phyloP scores from a whole-genome alignment of 2,329 filamentous ascomycete species.

The Leptographium radiaticola region DNA sequence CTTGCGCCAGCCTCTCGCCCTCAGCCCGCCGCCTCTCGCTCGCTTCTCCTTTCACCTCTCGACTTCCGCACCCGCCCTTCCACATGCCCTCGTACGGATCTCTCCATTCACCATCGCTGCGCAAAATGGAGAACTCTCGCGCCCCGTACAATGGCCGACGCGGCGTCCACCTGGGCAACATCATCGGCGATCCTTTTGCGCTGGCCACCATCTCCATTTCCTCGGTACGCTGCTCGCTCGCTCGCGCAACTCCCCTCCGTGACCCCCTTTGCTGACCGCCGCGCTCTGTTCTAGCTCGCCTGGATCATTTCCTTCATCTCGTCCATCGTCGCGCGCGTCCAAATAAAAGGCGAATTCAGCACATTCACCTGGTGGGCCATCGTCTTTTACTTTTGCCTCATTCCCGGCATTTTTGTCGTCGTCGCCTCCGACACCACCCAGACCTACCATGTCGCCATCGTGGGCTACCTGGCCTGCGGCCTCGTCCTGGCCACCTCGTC shows the following conservation, averaged over 20 bases:
- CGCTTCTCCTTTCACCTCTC: neutral
- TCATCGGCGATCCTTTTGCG: conserved; percentile 91
- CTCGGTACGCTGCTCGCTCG: conserved; percentile 51
- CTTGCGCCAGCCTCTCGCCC: neutral
- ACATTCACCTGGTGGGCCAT: conserved; percentile 89
- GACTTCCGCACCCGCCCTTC: conserved; percentile 15
- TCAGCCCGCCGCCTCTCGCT: neutral
- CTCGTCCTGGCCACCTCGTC: conserved; percentile 76
- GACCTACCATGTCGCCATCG: conserved; percentile 84
- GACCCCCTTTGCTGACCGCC: neutral
- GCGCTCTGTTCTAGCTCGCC: conserved; percentile 50
- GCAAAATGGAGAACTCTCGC: conserved; percentile 66
- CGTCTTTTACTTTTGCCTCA: conserved; percentile 74
- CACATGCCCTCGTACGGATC: conserved; percentile 67
- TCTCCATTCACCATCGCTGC: conserved; percentile 57
- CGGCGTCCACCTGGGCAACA: conserved; percentile 69
- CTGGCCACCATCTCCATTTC: conserved; percentile 88
- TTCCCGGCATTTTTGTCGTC: conserved; percentile 66
- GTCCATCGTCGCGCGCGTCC: conserved; percentile 59
- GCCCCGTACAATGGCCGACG: conserved; percentile 39
- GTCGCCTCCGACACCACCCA: conserved; percentile 74
- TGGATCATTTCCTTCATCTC: conserved; percentile 89
- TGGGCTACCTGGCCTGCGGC: conserved; percentile 72
- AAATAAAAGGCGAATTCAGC: conserved; percentile 47
- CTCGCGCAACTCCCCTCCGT: neutral